Evolutionary conservation across 2,329 filamentous ascomycete genomes (phyloP).

Genomic region (Talaromyces sp.): DNA sequence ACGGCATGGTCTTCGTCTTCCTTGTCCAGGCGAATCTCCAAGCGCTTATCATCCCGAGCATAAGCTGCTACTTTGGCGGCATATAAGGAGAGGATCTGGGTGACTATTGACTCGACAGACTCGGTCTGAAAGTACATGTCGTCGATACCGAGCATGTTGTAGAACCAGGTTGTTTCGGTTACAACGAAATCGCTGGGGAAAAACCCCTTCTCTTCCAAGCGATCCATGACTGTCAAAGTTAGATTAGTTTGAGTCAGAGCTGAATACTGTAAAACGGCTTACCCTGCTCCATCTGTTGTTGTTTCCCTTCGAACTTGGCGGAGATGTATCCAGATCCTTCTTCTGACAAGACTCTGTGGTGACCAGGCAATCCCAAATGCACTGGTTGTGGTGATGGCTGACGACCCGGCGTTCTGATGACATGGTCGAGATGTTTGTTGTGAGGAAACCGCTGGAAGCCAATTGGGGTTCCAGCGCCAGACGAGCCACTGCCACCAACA

Average conservation of each 20-base stretch:
- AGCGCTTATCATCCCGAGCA: slow-evolving; percentile 84
- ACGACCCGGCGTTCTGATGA: slow-evolving; percentile 54
- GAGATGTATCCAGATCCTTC: slow-evolving; percentile 92
- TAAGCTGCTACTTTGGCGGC: slow-evolving; percentile 94
- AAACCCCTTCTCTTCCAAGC: slow-evolving; percentile 75
- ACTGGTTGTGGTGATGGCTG: slow-evolving; percentile 84
- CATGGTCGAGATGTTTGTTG: slow-evolving; percentile 58
- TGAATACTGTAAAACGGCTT: slow-evolving; percentile 30
- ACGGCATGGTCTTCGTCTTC: slow-evolving; percentile 92
- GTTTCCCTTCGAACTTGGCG: slow-evolving; percentile 88
- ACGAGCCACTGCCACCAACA: slow-evolving; percentile 34
- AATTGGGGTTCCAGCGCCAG: slow-evolving; percentile 40
- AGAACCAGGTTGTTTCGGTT: slow-evolving; percentile 91
- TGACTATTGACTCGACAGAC: slow-evolving; percentile 78
- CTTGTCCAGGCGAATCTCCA: slow-evolving; percentile 94
- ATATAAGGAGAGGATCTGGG: slow-evolving; percentile 92
- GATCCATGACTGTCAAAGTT: slow-evolving; percentile 64
- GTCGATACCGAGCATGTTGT: slow-evolving; percentile 94
- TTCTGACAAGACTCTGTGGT: slow-evolving; percentile 73
- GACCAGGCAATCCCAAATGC: slow-evolving; percentile 68
- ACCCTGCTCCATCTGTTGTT: slow-evolving; percentile 82
- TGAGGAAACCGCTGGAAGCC: slow-evolving; percentile 43
- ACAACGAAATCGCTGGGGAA: slow-evolving; percentile 81
- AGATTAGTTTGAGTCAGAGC: background rate
- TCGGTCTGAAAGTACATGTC: slow-evolving; percentile 98